Evolutionary conservation across 306 rosid genomes (phyloP), one percentile per base, ranked within the genome.

Genomic region (Delonix regia): DNA sequence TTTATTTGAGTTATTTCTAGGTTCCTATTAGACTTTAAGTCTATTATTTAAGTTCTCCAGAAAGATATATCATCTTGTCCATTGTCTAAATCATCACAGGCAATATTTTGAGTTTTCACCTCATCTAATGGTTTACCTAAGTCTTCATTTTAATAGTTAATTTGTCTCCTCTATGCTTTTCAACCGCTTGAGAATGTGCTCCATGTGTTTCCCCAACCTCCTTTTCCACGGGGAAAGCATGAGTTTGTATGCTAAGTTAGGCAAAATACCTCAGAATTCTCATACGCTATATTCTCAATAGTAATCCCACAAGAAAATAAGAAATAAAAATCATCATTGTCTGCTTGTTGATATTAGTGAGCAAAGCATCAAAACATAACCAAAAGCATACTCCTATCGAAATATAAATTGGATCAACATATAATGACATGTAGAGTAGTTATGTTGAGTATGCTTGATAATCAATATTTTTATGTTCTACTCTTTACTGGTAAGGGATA

Each of bases 151-250:
- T 53, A 44, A 78, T 14, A 34, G 69, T 73, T 28, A 78, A 63
- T 56, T 55, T 60, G 25, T 81, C 85, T 70, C 65, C 84, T 80
- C 52, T 85, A 80, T 80, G 57, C 69, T 80, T 83, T 70, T 79
- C 82, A 81, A 64, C 75, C n/a, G 81, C 69, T 14, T 45, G 76
- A 76, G 87, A 69, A 74, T 71, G 74, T 63, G 76, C 53, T 69
- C 61, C 80, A 45, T 61, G 80, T 62, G 77, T 71, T 75, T 71
- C 77, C 69, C 45, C 57, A 19, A 41, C 78, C 38, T 77, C 84
- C 76, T 73, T 78, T 77, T 84, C 89, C 90, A 89, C 88, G 27
- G 81, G 9, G 18, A 63, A 68, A 73, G 67, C 82, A 45, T 69
- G 47, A 52, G 69, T 64, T 69, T 65, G 69, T 51, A 73, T 18